Percentiles rank a stretch among this genome's conserved stretches.
These are phyloP conservation scores for Malassezia nana DNA, from an alignment of 1,284 basidiomycete species.

Conservation along the genomic window DNA sequence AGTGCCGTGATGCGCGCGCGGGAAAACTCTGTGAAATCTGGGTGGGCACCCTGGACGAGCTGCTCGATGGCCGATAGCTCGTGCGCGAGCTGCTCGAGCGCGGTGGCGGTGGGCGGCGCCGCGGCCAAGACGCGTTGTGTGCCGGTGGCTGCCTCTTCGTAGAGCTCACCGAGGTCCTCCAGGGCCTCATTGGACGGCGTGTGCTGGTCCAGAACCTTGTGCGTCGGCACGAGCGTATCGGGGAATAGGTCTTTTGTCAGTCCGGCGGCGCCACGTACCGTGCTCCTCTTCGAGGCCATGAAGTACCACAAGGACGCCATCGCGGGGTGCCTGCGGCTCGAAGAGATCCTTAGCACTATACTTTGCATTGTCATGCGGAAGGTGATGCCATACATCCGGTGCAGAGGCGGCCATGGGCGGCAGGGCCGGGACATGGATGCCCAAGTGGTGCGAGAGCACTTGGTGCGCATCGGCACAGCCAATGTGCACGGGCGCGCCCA, in stretches of 20 bases:
- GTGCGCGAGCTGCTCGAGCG: background rate
- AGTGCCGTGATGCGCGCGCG: conserved; percentile 7
- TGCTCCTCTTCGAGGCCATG: conserved; percentile 2
- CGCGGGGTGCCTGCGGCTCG: background rate
- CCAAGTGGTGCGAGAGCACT: conserved; percentile 15
- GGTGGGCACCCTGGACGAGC: background rate
- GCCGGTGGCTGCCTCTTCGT: background rate
- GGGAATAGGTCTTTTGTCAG: conserved; percentile 1
- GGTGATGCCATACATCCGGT: conserved; percentile 13
- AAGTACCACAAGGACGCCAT: conserved; percentile 3
- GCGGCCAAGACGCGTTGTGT: background rate
- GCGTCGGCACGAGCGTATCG: conserved; percentile 6
- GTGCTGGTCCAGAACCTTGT: background rate
- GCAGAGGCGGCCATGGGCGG: background rate
- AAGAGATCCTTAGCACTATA: conserved; percentile 10
- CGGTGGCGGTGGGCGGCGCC: background rate
- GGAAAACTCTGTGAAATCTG: background rate
- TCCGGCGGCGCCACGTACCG: background rate
- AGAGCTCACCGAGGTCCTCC: conserved; percentile 5
- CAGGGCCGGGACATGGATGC: background rate
- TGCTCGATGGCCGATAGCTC: background rate
- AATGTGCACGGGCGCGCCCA: background rate
- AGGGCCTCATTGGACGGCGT: background rate
- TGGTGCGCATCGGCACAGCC: conserved; percentile 1
- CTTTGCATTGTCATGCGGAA: conserved; percentile 4